phyloP scores from a whole-genome alignment of 176 grass and related monocot genomes.

The Bonia amplexicaulis region DNA sequence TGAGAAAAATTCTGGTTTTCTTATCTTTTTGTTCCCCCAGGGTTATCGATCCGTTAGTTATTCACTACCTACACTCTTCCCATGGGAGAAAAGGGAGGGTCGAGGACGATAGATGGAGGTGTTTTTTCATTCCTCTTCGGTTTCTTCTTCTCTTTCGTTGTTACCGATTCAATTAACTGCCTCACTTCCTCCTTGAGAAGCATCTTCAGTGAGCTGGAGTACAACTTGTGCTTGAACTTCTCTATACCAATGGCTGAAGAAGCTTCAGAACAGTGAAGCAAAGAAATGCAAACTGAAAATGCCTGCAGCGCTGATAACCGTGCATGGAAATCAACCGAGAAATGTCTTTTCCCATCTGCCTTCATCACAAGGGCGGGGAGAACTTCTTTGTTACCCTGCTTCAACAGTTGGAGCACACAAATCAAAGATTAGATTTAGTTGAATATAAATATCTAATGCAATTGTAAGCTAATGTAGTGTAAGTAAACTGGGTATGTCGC shows the following conservation, averaged over 20 bases:
- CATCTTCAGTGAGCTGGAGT: conserved; percentile 77
- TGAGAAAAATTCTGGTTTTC: background rate
- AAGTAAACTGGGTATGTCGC: background rate
- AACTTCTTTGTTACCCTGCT: conserved; percentile 84
- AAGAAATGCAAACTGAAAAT: conserved; percentile 83
- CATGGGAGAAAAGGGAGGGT: conserved; percentile 83
- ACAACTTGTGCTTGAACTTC: conserved; percentile 66
- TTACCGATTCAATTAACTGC: conserved; percentile 76
- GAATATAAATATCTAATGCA: background rate
- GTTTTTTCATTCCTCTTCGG: conserved; percentile 50
- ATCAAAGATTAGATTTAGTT: background rate
- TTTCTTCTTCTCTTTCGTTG: conserved; percentile 75
- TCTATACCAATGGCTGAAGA: conserved; percentile 52
- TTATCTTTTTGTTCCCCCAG: conserved; percentile 1
- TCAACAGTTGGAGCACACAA: conserved; percentile 24
- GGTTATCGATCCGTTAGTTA: background rate
- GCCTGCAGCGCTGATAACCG: conserved; percentile 72
- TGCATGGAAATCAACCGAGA: conserved; percentile 81
- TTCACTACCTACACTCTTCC: conserved; percentile 65
- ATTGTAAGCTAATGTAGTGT: background rate
- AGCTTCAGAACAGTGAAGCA: conserved; percentile 77
- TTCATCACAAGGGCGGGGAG: conserved; percentile 67
- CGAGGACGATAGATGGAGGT: conserved; percentile 42
- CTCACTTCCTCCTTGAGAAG: conserved; percentile 89
- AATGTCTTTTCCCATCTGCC: conserved; percentile 52